Base-by-base conservation (phyloP, 345 rosid species). In the Luvunga scandens region DNA sequence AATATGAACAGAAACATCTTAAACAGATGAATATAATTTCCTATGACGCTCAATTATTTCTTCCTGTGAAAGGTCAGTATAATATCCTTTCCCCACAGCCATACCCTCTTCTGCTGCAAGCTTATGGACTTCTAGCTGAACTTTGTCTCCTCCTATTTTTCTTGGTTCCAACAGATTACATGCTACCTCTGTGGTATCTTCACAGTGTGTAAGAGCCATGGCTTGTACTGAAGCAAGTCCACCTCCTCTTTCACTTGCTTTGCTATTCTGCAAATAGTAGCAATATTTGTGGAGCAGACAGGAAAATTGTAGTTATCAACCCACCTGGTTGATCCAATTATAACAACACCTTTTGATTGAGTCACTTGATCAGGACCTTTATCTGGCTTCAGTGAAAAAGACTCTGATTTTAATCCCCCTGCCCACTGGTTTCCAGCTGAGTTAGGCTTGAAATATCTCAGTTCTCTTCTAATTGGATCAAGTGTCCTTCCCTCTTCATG, bases 301-400 rank as follows among this genome's bases (percentile, higher is more conserved):
- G 98, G 99, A 80, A 90, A 83, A 50, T 95, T 95, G 82, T 89
- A 93, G 90, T 92, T 95, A 76, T 88, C 97, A 30, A 93, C 96
- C 97, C 97, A 95, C 62, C 48, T 78, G 24, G 92, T 88, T 9
- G 91, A 96, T 85, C 99, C 97, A 16, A 95, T 85, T 39, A 90
- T 85, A 50, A 90, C 75, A 36, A 90, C 91, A 12, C 96, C 99
- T 77, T 87, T 89, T 50, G 87, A 81, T 84, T 75, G 82, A 75
- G 76, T 84, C 73, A 84, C 90, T 84, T 75, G 89, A 50, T 68
- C 68, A 16, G 99, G 95, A 72, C 95, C 97, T 60, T 86, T 84
- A 39, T 91, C 94, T 79, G 97, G 98, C 79, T 83, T 84, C 78
- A 89, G 63, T 14, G 91, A 82, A 64, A 89, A 82, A 38, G 78